Conservation (phyloP, 2,329 filamentous ascomycete species). For the Talaromyces sp. region DNA sequence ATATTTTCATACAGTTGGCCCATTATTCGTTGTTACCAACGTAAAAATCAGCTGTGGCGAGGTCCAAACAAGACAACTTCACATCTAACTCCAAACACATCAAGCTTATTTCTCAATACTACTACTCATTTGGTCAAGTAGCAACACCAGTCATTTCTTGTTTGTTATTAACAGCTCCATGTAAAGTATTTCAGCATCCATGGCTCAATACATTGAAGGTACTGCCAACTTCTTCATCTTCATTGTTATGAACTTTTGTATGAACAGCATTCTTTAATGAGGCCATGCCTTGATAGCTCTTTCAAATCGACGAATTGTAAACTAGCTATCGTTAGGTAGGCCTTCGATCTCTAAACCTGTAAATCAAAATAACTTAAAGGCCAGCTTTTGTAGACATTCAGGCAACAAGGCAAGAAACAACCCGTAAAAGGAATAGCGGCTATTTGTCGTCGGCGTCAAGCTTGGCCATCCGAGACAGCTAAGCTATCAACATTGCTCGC, state of each 20-base stretch:
- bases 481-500: not conserved
- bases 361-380: not conserved
- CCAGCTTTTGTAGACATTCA: not conserved
- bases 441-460: not conserved
- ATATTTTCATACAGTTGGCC: not conserved
- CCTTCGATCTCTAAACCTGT: not conserved
- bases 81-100: not conserved
- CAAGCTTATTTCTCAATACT: not conserved
- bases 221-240: not conserved
- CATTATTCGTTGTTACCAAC: not conserved
- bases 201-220: not conserved
- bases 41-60: not conserved
- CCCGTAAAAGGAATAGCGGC: not conserved
- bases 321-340: too few relatives aligned
- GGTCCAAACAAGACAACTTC: not conserved
- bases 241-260: not conserved
- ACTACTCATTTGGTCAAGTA: not conserved
- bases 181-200: not conserved
- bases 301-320: too few relatives aligned
- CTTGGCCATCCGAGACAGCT: not conserved
- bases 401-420: not conserved
- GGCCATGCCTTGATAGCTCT: not conserved
- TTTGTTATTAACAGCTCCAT: not conserved
- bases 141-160: not conserved
- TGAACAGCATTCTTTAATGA: not conserved